Evolutionary conservation across 2,329 filamentous ascomycete species (phyloP), one percentile per base, ranked within the genome.

Genomic region (Claviceps monticola): DNA sequence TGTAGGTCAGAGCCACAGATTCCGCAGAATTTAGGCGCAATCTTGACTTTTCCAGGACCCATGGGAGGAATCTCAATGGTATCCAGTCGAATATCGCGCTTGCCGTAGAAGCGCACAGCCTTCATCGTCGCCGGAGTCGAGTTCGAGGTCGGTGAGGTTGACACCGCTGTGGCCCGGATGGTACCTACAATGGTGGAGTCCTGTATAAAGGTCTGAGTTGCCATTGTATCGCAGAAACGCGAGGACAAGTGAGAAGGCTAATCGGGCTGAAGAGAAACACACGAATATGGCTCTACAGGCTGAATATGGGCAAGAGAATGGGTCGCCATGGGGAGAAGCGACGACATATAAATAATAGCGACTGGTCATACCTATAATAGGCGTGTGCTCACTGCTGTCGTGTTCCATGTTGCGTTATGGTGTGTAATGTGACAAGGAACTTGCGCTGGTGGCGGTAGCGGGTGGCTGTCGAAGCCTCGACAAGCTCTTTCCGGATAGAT

Each of bases 41-140:
- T 59, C 58, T 62, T 65, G 56, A 83, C 70, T 61, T 82, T 73
- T 2, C 74, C 74, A 8, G 70, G 63, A 5, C 70, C 50, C 19
- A 54, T 45, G 17, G 66, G 56, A 1, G 74, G 73, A 47, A 70
- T 66, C 4, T 69, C 68, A 26, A 80, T 66, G 55, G 74, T 61
- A 56, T 79, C 75, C 56, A 80, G 69, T 42, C 75, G 67, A 51
- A 80, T 71, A 58, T 80, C 75, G 56, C 74, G 70, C 54, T 72
- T 73, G 16, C 75, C 76, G 59, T 79, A 74, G 57, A 74, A 80
- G 57, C 74, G 66, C 23, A 74, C 71, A 46, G 77, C 76, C 56
- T 70, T 70, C 76, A 79, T 79, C 34, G 48, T 21, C 16, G 38
- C 23, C 26, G 43, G 3, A 11, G 42, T 8, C 16, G 39, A 17